Percentiles rank a stretch among this genome's conserved stretches.
Evolutionary conservation across 768 basidiomycete species (phyloP).

Genomic region (Tricholoma saponaceum): DNA sequence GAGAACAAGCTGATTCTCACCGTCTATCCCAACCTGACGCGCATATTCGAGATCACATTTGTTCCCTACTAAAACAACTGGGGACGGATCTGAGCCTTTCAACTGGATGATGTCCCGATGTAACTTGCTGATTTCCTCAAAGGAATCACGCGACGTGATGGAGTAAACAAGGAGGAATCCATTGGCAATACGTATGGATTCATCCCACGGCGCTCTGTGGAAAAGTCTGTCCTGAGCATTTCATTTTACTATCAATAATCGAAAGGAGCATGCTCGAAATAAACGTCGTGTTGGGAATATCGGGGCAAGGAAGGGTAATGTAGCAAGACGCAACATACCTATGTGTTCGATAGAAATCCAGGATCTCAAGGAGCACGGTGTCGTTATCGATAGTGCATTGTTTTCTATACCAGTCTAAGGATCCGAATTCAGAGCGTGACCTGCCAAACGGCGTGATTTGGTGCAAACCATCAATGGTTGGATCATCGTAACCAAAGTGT

Average conservation of each 20-base stretch:
- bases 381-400: background rate
- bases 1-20: background rate
- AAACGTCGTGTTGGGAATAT: no score
- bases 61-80: background rate
- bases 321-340: no score
- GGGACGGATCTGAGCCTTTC: background rate
- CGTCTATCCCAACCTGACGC: background rate
- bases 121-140: background rate
- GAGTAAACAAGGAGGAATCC: background rate
- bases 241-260: background rate
- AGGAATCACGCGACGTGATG: background rate
- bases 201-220: background rate
- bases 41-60: background rate
- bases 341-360: background rate
- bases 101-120: background rate
- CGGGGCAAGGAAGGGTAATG: no score
- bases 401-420: background rate
- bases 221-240: background rate
- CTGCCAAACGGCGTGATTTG: no score
- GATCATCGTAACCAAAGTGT: no score
- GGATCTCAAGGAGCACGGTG: background rate
- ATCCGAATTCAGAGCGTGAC: no score
- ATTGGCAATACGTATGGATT: background rate
- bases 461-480: no score
- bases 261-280: background rate